phyloP scores from a whole-genome alignment of 495 filamentous ascomycete species.

The Penicillium malachiteum region DNA sequence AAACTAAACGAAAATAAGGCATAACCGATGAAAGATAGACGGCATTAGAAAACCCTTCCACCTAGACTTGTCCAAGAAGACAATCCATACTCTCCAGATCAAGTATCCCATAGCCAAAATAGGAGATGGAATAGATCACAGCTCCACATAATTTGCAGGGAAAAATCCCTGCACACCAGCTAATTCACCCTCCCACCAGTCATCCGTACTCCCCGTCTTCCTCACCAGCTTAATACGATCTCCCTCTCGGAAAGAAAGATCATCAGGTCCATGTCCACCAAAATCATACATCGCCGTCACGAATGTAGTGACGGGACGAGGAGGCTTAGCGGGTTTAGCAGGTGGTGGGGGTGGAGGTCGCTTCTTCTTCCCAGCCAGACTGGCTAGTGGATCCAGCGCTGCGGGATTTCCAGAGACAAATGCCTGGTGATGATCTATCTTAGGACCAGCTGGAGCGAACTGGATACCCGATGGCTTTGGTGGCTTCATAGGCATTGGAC shows the following conservation, averaged over 20 bases:
- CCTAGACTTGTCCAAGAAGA: no score
- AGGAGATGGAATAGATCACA: neutral
- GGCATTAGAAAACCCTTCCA: no score
- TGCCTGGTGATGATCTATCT: conserved; percentile 43
- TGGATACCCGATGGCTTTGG: conserved; percentile 19
- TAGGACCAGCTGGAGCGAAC: conserved; percentile 29
- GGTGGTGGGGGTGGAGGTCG: conserved; percentile 67
- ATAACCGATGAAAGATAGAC: no score
- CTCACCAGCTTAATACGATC: conserved; percentile 81
- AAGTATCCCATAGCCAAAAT: no score
- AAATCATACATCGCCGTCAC: conserved; percentile 85
- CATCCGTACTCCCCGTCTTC: conserved; percentile 82
- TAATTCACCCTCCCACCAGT: conserved; percentile 95
- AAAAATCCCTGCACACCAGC: conserved; percentile 73
- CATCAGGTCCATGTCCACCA: conserved; percentile 66
- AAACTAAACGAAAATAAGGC: no score
- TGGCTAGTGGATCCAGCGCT: conserved; percentile 16
- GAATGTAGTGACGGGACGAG: conserved; percentile 40
- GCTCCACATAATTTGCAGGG: conserved; percentile 81
- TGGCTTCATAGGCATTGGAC: conserved; percentile 12
- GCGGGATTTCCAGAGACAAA: conserved; percentile 30
- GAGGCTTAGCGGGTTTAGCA: conserved; percentile 16
- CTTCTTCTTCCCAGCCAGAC: conserved; percentile 52
- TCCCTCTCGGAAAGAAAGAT: conserved; percentile 79
- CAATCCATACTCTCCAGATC: no score